These are phyloP conservation scores for Stropharia rugosoannulata DNA, from an alignment of 768 basidiomycete genomes.

Conservation along the genomic window DNA sequence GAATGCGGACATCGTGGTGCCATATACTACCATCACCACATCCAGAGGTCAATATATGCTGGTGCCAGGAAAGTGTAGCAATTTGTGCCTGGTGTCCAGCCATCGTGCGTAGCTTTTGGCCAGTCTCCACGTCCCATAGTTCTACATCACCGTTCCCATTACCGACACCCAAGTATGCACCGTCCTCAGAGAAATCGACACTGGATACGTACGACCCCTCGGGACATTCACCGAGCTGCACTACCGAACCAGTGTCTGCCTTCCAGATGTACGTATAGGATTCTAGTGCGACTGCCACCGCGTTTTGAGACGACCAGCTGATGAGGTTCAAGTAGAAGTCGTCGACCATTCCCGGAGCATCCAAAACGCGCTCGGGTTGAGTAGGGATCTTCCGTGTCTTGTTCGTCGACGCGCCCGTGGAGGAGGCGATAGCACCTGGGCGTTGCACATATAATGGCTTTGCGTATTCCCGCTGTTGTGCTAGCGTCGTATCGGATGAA, in stretches of 20 bases:
- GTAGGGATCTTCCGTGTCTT: conserved; percentile 84
- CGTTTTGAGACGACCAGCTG: conserved; percentile 84
- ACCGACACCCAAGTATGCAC: conserved; percentile 80
- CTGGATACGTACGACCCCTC: conserved; percentile 76
- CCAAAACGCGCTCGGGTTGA: conserved; percentile 89
- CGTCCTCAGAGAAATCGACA: conserved; percentile 79
- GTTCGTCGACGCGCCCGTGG: conserved; percentile 60
- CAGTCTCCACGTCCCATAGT: conserved; percentile 88
- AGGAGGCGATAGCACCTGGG: conserved; percentile 59
- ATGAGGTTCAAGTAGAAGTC: conserved; percentile 97
- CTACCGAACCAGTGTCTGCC: conserved; percentile 86
- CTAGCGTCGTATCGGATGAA: conserved; percentile 72
- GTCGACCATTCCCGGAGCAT: conserved; percentile 90
- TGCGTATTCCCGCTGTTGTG: conserved; percentile 75
- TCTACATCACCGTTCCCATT: conserved; percentile 83
- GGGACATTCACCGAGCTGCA: conserved; percentile 70
- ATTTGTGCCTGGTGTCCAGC: conserved; percentile 81
- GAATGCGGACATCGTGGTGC: conserved; percentile 92
- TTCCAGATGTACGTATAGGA: conserved; percentile 92
- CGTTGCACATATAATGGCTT: conserved; percentile 71
- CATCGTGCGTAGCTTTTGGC: conserved; percentile 89
- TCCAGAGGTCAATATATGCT: conserved; percentile 83
- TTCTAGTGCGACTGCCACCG: conserved; percentile 87
- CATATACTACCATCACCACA: conserved; percentile 95
- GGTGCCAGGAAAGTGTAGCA: conserved; percentile 83